Evolutionary conservation across 257 asterid species (phyloP), one percentile per base, ranked within the genome.

Genomic region (Solanum bukasovii): DNA sequence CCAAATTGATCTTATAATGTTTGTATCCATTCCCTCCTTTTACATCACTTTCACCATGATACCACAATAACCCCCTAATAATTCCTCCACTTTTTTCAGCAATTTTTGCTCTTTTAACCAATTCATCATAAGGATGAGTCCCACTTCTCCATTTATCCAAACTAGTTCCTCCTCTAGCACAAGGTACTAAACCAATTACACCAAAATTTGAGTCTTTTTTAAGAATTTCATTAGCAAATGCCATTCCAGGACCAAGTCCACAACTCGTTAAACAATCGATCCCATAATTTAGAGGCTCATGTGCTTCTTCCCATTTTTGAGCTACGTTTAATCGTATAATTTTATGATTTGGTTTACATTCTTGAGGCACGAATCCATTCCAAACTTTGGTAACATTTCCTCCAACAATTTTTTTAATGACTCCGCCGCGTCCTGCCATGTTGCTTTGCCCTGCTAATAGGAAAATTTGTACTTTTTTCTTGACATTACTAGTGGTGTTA

Each of bases 161-260:
- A 20, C 68, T 83, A 2, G 89, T 90, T 27, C 92, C 95, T 5
- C 92, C 93, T 8, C 88, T 75, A 79, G 95, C 92, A 88, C 93
- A 90, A 56, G 95, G 94, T 35, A 93, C 92, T 79, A 93, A 88
- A 29, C 92, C 88, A 16, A 92, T 87, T 1, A 42, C 74, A 5
- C 89, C 92, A 73, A 90, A 44, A 12, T 37, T 70, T 2, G 90
- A 14, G 13, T 49, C 90, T 61, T 18, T 89, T n/a, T 73, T 44
- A 63, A 91, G 34, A 1, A 92, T 27, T 10, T 86, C 33, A 68
- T 91, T 92, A 3, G 93, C 93, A 86, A 93, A 93, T 13, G 89
- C 90, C 90, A 91, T 91, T 34, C 95, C 95, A 27, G 92, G 90
- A 3, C 95, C 94, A 35, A 93, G 72, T 20, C 95, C 95, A 86